A percentile compares a stretch with the other conserved stretches of the same genome.
These are phyloP conservation scores for Nadsonia fulvescens DNA, from an alignment of 805 yeast genomes.

Conservation along the genomic window DNA sequence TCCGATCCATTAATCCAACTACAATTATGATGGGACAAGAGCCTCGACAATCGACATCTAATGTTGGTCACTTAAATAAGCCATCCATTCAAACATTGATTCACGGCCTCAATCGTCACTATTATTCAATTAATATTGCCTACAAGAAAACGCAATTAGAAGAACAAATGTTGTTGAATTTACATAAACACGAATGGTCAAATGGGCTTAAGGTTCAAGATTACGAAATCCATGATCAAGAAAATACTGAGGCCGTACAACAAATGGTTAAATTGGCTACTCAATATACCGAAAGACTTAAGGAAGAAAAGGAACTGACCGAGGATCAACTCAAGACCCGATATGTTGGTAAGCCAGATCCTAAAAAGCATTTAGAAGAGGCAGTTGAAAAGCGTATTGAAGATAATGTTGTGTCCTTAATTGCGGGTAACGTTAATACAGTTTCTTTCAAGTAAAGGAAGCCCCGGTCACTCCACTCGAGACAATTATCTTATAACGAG, in stretches of 20 bases:
- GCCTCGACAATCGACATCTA: constrained; percentile 93
- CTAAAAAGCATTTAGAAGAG: constrained; percentile 87
- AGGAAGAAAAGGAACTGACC: constrained; percentile 76
- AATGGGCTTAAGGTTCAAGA: constrained; percentile 68
- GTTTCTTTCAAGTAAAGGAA: constrained; percentile 79
- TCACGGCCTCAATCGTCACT: constrained; percentile 93
- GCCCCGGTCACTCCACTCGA: too few species aligned
- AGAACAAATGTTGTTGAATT: constrained; percentile 80
- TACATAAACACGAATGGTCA: constrained; percentile 94
- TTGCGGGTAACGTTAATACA: constrained; percentile 79
- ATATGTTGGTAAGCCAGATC: constrained; percentile 96
- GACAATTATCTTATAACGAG: too few species aligned
- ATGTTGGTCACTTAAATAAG: constrained; percentile 85
- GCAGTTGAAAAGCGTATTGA: constrained; percentile 77
- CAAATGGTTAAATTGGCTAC: constrained; percentile 79
- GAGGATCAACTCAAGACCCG: constrained; percentile 87
- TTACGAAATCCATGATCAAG: constrained; percentile 58
- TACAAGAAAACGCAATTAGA: constrained; percentile 85
- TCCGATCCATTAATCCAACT: constrained; percentile 78
- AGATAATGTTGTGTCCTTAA: constrained; percentile 71
- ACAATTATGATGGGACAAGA: constrained; percentile 90
- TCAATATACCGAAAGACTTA: constrained; percentile 73
- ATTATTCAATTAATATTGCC: constrained; percentile 87
- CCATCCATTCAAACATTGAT: constrained; percentile 93
- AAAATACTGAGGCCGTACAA: constrained; percentile 54